Evolutionary conservation across 1,284 basidiomycete genomes (phyloP).

Genomic region (Rhodotorula sp.): DNA sequence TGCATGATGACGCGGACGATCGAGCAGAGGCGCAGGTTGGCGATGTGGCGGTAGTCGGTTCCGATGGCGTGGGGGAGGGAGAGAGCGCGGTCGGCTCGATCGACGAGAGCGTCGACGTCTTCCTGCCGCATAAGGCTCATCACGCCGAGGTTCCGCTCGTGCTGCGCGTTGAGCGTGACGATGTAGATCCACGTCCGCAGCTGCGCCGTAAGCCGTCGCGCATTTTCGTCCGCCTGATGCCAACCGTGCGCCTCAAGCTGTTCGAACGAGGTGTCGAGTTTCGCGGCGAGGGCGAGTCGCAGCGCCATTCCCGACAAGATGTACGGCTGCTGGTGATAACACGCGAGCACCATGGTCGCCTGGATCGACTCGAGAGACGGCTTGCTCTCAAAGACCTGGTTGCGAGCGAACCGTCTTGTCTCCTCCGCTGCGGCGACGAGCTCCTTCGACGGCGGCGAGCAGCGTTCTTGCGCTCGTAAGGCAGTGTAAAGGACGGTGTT

Average conservation of each 20-base stretch:
- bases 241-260: constrained; percentile 22
- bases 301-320: constrained; percentile 23
- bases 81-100: constrained; percentile 13
- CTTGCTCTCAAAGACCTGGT: constrained; percentile 16
- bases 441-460: constrained; percentile 11
- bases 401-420: constrained; percentile 12
- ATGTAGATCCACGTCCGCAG: constrained; percentile 23
- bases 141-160: constrained; percentile 18
- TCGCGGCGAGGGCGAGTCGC: constrained; percentile 15
- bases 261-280: constrained; percentile 18
- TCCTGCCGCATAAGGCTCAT: constrained; percentile 12
- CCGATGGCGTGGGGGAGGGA: constrained; percentile 5
- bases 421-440: constrained; percentile 24
- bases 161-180: constrained; percentile 19
- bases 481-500: constrained; percentile 23
- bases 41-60: constrained; percentile 20
- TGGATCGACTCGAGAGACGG: constrained; percentile 25
- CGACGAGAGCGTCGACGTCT: constrained; percentile 17
- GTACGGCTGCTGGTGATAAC: constrained; percentile 31
- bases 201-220: constrained; percentile 15
- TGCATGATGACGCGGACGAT: constrained; percentile 19
- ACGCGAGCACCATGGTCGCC: constrained; percentile 20
- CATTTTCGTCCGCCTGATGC: constrained; percentile 17
- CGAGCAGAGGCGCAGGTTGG: constrained; percentile 20
- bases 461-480: constrained; percentile 11